Conservation (phyloP, 495 filamentous ascomycete species). For the Neurospora sp. region DNA sequence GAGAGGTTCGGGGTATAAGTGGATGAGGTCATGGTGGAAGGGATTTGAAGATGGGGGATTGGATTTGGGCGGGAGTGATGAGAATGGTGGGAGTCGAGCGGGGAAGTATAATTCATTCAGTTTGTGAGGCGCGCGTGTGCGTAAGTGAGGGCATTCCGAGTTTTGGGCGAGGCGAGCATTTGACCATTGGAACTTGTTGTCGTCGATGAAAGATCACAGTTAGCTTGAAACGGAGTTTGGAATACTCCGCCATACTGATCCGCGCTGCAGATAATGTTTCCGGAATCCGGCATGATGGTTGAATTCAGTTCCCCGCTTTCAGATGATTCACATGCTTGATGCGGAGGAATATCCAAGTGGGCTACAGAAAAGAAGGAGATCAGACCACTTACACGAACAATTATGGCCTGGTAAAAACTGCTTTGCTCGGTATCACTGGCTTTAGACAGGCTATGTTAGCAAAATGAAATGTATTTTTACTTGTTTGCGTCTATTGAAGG, state of each 20-base stretch:
- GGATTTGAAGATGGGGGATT: neutral
- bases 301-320: neutral
- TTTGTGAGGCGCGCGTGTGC: neutral
- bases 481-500: neutral
- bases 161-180: neutral
- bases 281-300: neutral
- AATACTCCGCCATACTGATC: neutral
- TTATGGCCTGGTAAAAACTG: neutral
- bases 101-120: neutral
- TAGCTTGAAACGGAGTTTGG: neutral
- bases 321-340: neutral
- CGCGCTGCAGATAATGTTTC: neutral
- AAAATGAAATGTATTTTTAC: neutral
- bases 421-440: neutral
- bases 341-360: neutral
- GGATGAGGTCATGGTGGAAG: neutral
- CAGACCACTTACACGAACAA: neutral
- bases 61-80: no score
- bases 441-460: neutral
- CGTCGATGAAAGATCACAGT: neutral
- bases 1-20: neutral
- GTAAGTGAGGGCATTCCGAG: neutral
- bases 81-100: no score
- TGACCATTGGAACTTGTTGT: neutral
- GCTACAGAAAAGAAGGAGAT: neutral